Base-by-base conservation (phyloP, 495 filamentous ascomycete genomes). In the Viridothelium virens region DNA sequence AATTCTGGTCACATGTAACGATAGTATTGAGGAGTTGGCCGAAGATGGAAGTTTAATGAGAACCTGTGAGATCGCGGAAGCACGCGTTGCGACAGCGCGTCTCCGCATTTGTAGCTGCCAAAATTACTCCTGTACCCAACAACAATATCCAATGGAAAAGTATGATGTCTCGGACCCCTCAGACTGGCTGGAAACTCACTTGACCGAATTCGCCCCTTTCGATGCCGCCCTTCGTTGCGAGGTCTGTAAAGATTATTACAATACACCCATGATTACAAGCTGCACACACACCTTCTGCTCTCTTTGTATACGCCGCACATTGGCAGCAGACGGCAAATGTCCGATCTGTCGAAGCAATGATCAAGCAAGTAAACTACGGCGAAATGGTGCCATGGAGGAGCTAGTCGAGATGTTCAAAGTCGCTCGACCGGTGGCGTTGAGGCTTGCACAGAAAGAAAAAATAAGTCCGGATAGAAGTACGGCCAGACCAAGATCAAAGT, bases 241-340 rank as follows among this genome's bases (percentile, higher is more conserved):
- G 71, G 88, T 99, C 66, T 99, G 94, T 83, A 97, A 97, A 77
- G 94, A 99, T 75, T 95, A 97, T 77, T 97, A 89, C 79, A 83
- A 85, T 67, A 92, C 90, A 33, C 94, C 94, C 0, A 92, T 99
- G 81, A 87, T 97, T 64, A 99, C 94, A 1, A 88, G 88, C 0
- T 99, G 94, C 81, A 89, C 85, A 50, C 94, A 99, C 75, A 97
- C 94, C 0, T 99, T 99, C 74, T 99, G 94, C 81, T 96, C 92
- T 16, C 76, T 93, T 38, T 99, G 94, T 75, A 97, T 98, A 67
- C 89, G 94, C 16, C 81, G 91, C 63, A 89, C 87, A 67, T 80
- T 99, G 2, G 85, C 86, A 6, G 80, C 83, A 1, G 92, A 96
- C 68, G 87, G 89, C 10, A 90, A 88, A 74, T 99, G 94, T 72